Evolutionary conservation across 495 filamentous ascomycete genomes (phyloP), one percentile per base, ranked within the genome.

Genomic region (Sporormia fimetaria): DNA sequence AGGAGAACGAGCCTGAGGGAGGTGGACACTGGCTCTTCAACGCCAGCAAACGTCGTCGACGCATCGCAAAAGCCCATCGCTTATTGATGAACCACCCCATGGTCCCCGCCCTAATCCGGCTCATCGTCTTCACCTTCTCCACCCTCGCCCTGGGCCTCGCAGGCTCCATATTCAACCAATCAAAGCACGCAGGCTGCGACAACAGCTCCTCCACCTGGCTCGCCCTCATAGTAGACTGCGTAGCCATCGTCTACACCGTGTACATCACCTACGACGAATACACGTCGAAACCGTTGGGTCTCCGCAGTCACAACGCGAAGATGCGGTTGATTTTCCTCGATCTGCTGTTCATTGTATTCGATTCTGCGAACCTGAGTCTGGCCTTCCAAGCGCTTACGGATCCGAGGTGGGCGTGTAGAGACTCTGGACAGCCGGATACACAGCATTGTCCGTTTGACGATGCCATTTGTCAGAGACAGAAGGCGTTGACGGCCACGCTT

Each of bases 241-340:
- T 95, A 3, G 92, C 92, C 5, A 67, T 96, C 40, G 75, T 87
- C 27, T 98, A 95, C 59, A 73, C 90, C 23, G 55, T 83, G 35
- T 96, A 94, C 59, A 88, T 98, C 59, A 93, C 86, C 2, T 94
- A 79, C 61, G 90, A 98, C 58, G 90, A 98, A 61, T 96, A 94
- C 61, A 87, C 83, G 3, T 78, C 84, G 12, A 92, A 94, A 55
- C 90, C 90, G 3, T 65, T 98, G 22, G 90, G 90, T 4, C 65
- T 98, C 40, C 80, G 90, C 20, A 76, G 75, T 4, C 75, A 84
- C 2, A 77, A 74, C 24, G 78, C 85, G 15, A 96, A 96, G 56
- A 79, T 93, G 51, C 73, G 81, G 15, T 71, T 98, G 22, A 73
- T 94, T 36, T 74, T 98, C 41, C 71, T 94, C 44, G 90, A 98